Evolutionary conservation across 441 rosid genomes (phyloP), one percentile per base, ranked within the genome.

Genomic region (Jatropha podagrica): DNA sequence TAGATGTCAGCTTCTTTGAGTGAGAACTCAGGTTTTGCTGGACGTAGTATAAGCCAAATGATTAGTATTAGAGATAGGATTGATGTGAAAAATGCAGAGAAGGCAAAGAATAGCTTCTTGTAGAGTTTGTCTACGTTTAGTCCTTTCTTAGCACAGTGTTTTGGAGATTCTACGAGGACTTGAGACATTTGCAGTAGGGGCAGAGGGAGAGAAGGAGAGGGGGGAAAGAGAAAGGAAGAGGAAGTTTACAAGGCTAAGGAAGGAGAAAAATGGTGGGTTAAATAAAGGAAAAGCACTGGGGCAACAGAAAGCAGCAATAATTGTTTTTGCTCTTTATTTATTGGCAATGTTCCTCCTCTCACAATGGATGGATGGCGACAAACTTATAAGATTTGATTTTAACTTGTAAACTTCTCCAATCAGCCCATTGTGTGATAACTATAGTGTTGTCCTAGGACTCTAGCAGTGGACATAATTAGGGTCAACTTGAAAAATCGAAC

Each of bases 121-220:
- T 71, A 72, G 76, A 74, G 74, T 41, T 78, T 83, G 59, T 64
- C 15, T 5, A 75, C 69, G 85, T 46, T 78, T n/a, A 80, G 20
- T 74, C 68, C 73, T 49, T 78, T 74, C 3, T 74, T 59, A 52
- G 91, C 89, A 32, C 96, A 88, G 85, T 89, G 91, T 77, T 86
- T 81, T 7, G 96, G 94, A 68, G 93, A 88, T 70, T 75, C 73
- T 71, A 65, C 74, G 66, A 3, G 4, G 75, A 83, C 9, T 76
- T 20, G 89, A 83, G 96, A 89, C 96, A 91, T 91, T 86, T 85
- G 91, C 83, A 71, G 37, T 40, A 9, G 52, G 59, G 71, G 17
- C 14, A 27, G 42, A 15, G 65, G 18, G 61, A 9, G 20, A 13
- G 56, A 14, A 48, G 1, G 32, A 32, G 32, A 32, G 32, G 32